Percentiles rank a stretch among this genome's conserved stretches.
Evolutionary conservation across 805 yeast genomes (phyloP).

Genomic region (Monosporozyma aquatica): DNA sequence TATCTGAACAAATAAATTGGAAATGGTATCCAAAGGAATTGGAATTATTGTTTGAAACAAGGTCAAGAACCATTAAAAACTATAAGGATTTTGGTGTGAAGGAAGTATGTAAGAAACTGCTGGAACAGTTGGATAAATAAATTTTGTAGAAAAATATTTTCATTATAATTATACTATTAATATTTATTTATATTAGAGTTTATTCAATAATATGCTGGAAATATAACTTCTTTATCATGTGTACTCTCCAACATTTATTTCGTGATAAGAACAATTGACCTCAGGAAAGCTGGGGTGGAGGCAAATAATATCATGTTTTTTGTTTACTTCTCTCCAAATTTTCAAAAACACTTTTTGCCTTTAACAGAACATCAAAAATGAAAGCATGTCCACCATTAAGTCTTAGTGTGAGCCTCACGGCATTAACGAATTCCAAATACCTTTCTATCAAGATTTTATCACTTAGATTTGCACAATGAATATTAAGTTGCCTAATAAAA

Average conservation of each 20-base stretch:
- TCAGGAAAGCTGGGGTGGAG: no score
- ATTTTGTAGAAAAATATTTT: no score
- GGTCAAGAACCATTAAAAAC: constrained; percentile 44
- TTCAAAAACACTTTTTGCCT: constrained; percentile 41
- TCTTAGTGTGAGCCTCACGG: constrained; percentile 36
- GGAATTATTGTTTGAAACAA: constrained; percentile 47
- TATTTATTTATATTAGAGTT: no score
- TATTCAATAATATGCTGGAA: no score
- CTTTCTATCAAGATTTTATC: constrained; percentile 20
- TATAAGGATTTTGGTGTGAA: constrained; percentile 31
- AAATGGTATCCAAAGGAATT: constrained; percentile 55
- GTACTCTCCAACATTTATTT: no score
- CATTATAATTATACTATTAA: no score
- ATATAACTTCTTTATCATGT: no score
- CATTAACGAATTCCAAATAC: constrained; percentile 33
- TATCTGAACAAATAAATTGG: constrained; percentile 38
- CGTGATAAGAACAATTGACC: no score
- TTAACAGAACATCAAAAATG: constrained; percentile 47
- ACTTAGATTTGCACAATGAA: constrained; percentile 10
- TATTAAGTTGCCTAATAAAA: not conserved
- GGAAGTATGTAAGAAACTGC: constrained; percentile 21
- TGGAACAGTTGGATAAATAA: constrained; percentile 32
- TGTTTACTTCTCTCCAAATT: constrained; percentile 10
- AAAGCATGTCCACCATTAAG: constrained; percentile 53
- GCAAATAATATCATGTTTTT: no score